Conservation (phyloP, 2,329 filamentous ascomycete genomes). For the Pseudogymnoascus sp. region DNA sequence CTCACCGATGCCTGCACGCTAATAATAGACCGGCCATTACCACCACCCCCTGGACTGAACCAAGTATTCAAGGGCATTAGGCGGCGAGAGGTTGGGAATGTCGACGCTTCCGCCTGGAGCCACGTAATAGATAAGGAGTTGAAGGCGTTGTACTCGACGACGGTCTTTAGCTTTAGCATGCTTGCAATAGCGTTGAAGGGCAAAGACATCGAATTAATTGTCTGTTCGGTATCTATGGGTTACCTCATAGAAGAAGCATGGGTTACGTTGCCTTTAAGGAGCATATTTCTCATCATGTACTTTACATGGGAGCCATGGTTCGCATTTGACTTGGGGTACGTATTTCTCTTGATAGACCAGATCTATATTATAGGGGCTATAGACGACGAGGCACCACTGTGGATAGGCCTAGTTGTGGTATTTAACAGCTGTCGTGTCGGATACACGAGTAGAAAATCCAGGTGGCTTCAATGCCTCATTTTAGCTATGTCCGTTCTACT, state of each 20-base stretch:
- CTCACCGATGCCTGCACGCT: background rate
- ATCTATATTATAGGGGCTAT: background rate
- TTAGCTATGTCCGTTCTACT: background rate
- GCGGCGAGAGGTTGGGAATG: background rate
- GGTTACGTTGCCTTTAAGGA: background rate
- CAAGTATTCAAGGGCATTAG: background rate
- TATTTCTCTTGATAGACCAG: background rate
- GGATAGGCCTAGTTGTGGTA: background rate
- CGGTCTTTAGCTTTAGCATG: background rate
- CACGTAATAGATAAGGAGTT: background rate
- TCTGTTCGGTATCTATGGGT: background rate
- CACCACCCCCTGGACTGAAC: background rate
- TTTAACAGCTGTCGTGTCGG: background rate
- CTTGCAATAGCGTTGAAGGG: background rate
- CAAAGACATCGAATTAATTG: background rate
- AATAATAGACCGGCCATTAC: background rate
- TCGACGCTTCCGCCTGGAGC: background rate
- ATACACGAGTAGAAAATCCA: background rate
- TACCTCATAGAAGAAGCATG: background rate
- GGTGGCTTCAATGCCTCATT: background rate
- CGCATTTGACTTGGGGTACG: background rate
- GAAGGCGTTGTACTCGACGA: background rate
- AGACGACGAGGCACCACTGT: background rate
- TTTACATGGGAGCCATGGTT: background rate
- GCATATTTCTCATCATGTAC: background rate